These are phyloP conservation scores for Adansonia rubrostipa DNA, from an alignment of 441 rosid species.

Conservation along the genomic window DNA sequence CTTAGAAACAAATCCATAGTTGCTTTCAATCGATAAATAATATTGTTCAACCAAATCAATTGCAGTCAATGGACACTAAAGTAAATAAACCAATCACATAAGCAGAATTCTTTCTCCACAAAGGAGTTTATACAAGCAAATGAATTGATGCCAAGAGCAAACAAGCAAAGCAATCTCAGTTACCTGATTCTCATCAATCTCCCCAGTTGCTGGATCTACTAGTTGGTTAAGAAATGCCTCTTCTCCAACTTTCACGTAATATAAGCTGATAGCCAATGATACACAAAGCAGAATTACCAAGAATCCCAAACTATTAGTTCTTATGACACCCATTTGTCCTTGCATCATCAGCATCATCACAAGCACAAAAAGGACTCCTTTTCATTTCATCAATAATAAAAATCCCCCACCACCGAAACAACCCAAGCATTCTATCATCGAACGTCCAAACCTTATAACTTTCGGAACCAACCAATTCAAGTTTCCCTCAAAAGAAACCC, in stretches of 20 bases:
- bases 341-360: constrained; percentile 43
- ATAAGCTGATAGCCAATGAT: constrained; percentile 46
- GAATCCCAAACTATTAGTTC: constrained; percentile 40
- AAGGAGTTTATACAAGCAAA: not conserved
- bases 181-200: constrained; percentile 61
- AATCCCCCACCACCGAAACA: constrained; percentile 40
- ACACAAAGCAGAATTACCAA: constrained; percentile 62
- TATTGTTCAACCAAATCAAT: not conserved
- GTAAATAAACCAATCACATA: constrained; percentile 10
- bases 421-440: constrained; percentile 18
- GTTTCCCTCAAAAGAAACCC: not conserved
- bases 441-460: constrained; percentile 26
- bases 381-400: constrained; percentile 57
- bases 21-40: not conserved
- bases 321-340: constrained; percentile 49
- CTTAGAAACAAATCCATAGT: not conserved
- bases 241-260: constrained; percentile 41
- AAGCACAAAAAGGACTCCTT: constrained; percentile 34
- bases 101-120: not conserved
- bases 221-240: constrained; percentile 45
- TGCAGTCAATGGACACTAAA: constrained; percentile 4
- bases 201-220: constrained; percentile 52
- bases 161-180: constrained; percentile 6
- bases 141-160: not conserved
- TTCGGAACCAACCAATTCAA: constrained; percentile 26